Base-by-base conservation (phyloP, 73 alveolate species). In the Paramecium sexaurelia region DNA sequence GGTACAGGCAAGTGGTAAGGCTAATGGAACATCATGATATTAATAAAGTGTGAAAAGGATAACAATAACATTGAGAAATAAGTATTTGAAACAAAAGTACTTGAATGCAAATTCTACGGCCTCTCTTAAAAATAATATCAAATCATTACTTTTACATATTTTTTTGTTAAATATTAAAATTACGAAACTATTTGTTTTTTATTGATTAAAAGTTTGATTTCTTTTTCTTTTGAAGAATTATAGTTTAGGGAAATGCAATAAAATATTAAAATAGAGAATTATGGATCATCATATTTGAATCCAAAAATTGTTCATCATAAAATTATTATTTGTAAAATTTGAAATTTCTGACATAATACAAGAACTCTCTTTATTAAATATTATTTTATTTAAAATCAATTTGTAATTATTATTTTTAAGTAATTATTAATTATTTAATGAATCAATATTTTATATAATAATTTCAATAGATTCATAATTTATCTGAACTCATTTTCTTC, bases 401-500 rank as follows among this genome's bases (percentile, higher is more conserved):
- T n/a, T n/a, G n/a, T n/a, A n/a, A n/a, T n/a, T n/a, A n/a, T n/a
- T n/a, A n/a, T n/a, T n/a, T n/a, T n/a, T n/a, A n/a, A n/a, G n/a
- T n/a, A n/a, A n/a, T n/a, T n/a, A n/a, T n/a, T n/a, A n/a, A n/a
- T n/a, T n/a, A n/a, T n/a, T n/a, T n/a, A n/a, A 41, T 41, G 13
- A 41, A 41, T 7, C 13, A 47, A 15, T 47, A 47, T 15, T 51
- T 51, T 51, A 2, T 17, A 51, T 51, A 51, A 51, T 35, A 35
- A 35, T n/a, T 51, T 51, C 15, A 51, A 51, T 17, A 17, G 17
- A 19, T 51, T 51, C 67, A 51, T 1, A 51, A 15, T 51, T 51
- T 51, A n/a, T 51, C 67, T 78, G 90, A 78, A 15, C 90, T 45
- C 43, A 78, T 78, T 33, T 40, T 78, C 8, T 41, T 78, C 27